Percentiles rank a stretch among this genome's conserved stretches.
phyloP scores from a whole-genome alignment of 2,329 filamentous ascomycete genomes.

The Pseudopithomyces maydicus region DNA sequence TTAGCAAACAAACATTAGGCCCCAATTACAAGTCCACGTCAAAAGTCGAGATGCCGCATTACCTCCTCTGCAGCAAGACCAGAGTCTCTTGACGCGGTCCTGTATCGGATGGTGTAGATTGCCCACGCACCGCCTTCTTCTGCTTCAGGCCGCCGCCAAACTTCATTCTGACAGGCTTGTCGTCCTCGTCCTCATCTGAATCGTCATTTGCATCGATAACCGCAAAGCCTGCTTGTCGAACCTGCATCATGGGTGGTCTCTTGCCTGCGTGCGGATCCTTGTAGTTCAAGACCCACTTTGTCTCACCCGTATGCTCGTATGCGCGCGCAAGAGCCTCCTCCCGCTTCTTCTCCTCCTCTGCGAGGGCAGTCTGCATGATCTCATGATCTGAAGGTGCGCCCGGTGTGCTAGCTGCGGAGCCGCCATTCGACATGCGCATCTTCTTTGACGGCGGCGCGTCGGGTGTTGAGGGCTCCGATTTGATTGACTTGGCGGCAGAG shows the following conservation, averaged over 20 bases:
- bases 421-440: constrained; percentile 59
- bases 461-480: constrained; percentile 54
- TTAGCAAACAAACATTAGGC: constrained; percentile 13
- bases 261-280: constrained; percentile 49
- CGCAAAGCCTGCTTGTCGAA: constrained; percentile 67
- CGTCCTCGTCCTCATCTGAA: constrained; percentile 40
- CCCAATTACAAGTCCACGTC: constrained; percentile 3
- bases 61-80: not conserved
- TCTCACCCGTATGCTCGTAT: constrained; percentile 68
- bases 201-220: constrained; percentile 52
- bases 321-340: constrained; percentile 63
- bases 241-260: constrained; percentile 46
- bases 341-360: constrained; percentile 69
- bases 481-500: constrained; percentile 66
- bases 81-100: not conserved
- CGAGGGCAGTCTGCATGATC: constrained; percentile 66
- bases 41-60: not conserved
- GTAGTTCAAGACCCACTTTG: constrained; percentile 74
- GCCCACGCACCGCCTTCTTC: constrained; percentile 23
- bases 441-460: constrained; percentile 67
- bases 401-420: constrained; percentile 32
- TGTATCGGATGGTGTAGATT: constrained; percentile 7
- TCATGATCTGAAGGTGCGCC: constrained; percentile 58
- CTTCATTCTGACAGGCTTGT: constrained; percentile 48
- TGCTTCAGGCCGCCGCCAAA: constrained; percentile 57